Conservation (phyloP, 306 rosid genomes). For the Prunus campanulata region DNA sequence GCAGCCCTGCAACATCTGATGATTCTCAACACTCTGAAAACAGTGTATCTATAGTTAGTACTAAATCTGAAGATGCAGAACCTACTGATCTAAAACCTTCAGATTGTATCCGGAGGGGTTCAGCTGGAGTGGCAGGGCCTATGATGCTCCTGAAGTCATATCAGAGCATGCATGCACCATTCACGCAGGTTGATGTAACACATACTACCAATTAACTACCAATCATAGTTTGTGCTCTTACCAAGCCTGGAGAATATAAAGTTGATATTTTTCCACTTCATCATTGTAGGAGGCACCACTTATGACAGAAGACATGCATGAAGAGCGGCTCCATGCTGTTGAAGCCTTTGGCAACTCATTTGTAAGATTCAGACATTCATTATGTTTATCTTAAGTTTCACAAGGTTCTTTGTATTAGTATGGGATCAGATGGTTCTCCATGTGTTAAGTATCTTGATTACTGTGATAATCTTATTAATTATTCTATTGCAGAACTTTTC, state of each 20-base stretch:
- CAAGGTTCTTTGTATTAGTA: background rate
- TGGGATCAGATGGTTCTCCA: background rate
- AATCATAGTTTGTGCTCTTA: slow-evolving; percentile 16
- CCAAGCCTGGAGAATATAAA: slow-evolving; percentile 22
- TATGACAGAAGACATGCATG: slow-evolving; percentile 99
- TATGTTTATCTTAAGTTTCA: slow-evolving; percentile 1
- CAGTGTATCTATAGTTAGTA: slow-evolving; percentile 25
- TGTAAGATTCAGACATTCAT: slow-evolving; percentile 51
- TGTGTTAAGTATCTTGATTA: slow-evolving; percentile 6
- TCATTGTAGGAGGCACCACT: slow-evolving; percentile 76
- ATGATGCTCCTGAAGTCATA: slow-evolving; percentile 78
- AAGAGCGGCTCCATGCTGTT: slow-evolving; percentile 91
- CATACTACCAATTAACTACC: slow-evolving; percentile 22
- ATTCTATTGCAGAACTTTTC: slow-evolving; percentile 69
- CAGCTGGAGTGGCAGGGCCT: slow-evolving; percentile 67
- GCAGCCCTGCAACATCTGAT: slow-evolving; percentile 47
- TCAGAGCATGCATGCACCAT: slow-evolving; percentile 89
- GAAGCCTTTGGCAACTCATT: slow-evolving; percentile 85
- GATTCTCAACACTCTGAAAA: slow-evolving; percentile 35
- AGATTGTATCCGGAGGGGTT: slow-evolving; percentile 63
- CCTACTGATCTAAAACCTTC: slow-evolving; percentile 46
- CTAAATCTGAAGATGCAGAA: slow-evolving; percentile 44
- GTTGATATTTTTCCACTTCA: slow-evolving; percentile 16
- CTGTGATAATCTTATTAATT: slow-evolving; percentile 16
- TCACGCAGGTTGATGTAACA: slow-evolving; percentile 72